phyloP scores from a whole-genome alignment of 2,329 filamentous ascomycete genomes.

The Davidsoniella eucalypti region DNA sequence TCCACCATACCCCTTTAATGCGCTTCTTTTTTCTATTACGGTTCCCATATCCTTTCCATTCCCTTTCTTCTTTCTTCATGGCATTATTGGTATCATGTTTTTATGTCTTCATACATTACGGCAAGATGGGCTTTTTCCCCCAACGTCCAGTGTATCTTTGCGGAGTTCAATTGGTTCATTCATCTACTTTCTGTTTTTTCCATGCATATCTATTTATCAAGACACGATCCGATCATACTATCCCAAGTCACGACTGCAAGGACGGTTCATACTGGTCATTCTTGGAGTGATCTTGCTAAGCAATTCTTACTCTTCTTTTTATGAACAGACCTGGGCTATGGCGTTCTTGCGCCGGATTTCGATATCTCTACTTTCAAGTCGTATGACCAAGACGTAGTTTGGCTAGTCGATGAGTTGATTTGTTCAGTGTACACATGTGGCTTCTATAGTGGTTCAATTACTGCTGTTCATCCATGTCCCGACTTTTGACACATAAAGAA shows the following conservation, averaged over 20 bases:
- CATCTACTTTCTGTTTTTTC: background rate
- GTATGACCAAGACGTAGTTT: too few species aligned
- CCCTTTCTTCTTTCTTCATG: too few species aligned
- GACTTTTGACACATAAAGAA: too few species aligned
- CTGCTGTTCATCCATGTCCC: too few species aligned
- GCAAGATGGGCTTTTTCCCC: too few species aligned
- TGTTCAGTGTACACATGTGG: too few species aligned
- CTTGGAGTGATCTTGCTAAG: background rate
- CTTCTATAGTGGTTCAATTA: too few species aligned
- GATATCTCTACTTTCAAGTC: too few species aligned
- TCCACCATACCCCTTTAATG: background rate
- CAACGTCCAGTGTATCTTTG: background rate
- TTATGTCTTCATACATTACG: background rate
- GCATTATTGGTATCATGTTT: background rate
- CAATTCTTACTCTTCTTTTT: background rate
- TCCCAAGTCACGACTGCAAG: constrained; percentile 1
- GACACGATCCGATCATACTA: background rate
- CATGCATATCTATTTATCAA: background rate
- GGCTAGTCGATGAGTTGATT: too few species aligned
- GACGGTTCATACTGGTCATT: constrained; percentile 3
- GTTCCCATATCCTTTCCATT: background rate
- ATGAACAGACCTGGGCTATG: constrained; percentile 6
- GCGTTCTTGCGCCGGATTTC: background rate
- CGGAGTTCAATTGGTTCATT: background rate
- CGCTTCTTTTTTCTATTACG: background rate